Evolutionary conservation across 495 filamentous ascomycete genomes (phyloP).

Genomic region (Penicillium ochrochloron): DNA sequence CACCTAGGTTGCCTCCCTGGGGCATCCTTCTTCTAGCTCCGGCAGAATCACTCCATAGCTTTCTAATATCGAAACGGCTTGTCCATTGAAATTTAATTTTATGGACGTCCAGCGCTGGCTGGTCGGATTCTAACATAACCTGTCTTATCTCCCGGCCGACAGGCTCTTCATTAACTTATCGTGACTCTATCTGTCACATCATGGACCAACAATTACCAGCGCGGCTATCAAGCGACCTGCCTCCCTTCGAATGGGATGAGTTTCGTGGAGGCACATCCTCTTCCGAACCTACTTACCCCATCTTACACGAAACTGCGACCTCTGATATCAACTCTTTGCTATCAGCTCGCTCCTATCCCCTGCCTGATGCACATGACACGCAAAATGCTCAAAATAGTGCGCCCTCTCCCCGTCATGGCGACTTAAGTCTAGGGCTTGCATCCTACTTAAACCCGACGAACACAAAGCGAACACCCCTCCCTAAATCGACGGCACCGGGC

Average conservation of each 20-base stretch:
- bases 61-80: constrained; percentile 5
- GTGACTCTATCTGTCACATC: constrained; percentile 6
- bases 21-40: not conserved
- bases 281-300: constrained; percentile 1
- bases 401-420: constrained; percentile 3
- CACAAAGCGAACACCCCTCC: constrained; percentile 7
- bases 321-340: constrained; percentile 27
- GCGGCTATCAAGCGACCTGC: constrained; percentile 6
- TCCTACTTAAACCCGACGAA: constrained; percentile 9
- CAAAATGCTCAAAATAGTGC: constrained; percentile 13
- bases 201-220: constrained; percentile 14
- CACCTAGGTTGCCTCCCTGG: not conserved
- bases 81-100: constrained; percentile 3
- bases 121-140: constrained; percentile 4
- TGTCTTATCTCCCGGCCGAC: not conserved
- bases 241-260: constrained; percentile 10
- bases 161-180: not conserved
- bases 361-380: constrained; percentile 16
- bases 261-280: constrained; percentile 5
- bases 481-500: constrained; percentile 8
- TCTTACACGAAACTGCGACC: constrained; percentile 3
- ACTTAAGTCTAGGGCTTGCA: constrained; percentile 3
- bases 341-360: constrained; percentile 33
- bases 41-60: not conserved
- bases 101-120: not conserved